These are phyloP conservation scores for Fraxinus sp. DNA, from an alignment of 305 asterid species.

Conservation along the genomic window DNA sequence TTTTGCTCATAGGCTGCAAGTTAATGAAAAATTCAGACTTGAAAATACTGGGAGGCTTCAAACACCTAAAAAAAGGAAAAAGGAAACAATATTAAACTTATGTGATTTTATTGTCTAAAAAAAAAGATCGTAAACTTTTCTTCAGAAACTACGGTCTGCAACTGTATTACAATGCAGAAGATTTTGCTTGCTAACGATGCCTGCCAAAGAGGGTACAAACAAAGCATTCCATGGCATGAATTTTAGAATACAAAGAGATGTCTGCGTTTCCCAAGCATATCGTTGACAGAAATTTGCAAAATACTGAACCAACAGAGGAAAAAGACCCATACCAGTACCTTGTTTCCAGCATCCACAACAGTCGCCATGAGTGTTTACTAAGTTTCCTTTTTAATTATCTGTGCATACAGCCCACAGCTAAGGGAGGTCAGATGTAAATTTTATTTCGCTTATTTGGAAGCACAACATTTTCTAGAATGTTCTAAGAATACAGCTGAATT, in stretches of 20 bases:
- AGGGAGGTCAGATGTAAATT: not conserved
- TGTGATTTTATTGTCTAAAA: not conserved
- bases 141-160: not conserved
- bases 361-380: constrained; percentile 40
- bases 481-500: constrained; percentile 2
- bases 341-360: constrained; percentile 37
- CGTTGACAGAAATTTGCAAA: not conserved
- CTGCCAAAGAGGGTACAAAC: not conserved
- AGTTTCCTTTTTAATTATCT: constrained; percentile 16
- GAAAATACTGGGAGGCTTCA: not conserved
- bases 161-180: not conserved
- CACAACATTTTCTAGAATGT: not conserved
- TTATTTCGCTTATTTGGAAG: not conserved
- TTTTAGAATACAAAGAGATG: not conserved
- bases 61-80: not conserved
- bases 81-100: not conserved
- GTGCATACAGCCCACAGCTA: constrained; percentile 16
- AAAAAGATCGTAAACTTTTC: not conserved
- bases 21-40: not conserved
- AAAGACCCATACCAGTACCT: constrained; percentile 31
- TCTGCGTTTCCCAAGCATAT: not conserved
- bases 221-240: not conserved
- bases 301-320: not conserved
- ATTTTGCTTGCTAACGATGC: not conserved
- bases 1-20: not conserved